Evolutionary conservation across 305 asterid genomes (phyloP).

Genomic region (Salvia sclarea): DNA sequence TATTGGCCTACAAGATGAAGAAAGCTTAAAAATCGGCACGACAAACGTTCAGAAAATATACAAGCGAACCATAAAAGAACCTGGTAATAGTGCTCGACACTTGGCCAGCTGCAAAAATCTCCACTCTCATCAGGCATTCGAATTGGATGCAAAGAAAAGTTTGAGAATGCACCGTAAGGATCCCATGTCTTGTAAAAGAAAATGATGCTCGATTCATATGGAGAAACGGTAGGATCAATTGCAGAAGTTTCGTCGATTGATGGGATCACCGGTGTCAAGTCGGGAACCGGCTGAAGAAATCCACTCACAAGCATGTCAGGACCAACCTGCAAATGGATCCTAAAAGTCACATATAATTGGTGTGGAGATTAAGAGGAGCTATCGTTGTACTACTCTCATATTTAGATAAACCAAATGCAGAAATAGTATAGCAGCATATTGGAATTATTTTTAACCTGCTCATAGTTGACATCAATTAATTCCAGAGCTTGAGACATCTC

Average conservation of each 20-base stretch:
- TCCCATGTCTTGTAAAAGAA: constrained; percentile 97
- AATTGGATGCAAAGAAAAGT: constrained; percentile 87
- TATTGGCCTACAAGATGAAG: constrained; percentile 59
- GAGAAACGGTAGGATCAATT: constrained; percentile 85
- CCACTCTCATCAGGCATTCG: constrained; percentile 71
- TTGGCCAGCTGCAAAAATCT: constrained; percentile 62
- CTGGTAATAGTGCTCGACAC: constrained; percentile 99
- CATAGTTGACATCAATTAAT: constrained; percentile 72
- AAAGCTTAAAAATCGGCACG: constrained; percentile 17
- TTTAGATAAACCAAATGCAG: constrained; percentile 3
- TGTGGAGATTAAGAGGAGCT: background rate
- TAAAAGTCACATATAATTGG: background rate
- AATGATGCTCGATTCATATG: constrained; percentile 84
- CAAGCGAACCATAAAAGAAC: constrained; percentile 39
- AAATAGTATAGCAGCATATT: constrained; percentile 1
- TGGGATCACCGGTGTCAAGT: constrained; percentile 81
- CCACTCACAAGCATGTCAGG: constrained; percentile 97
- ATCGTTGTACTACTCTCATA: background rate
- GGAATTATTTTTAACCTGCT: constrained; percentile 55
- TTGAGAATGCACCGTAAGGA: constrained; percentile 91
- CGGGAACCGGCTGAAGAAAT: constrained; percentile 97
- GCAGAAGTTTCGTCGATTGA: constrained; percentile 77
- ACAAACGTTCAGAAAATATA: background rate
- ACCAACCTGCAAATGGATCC: constrained; percentile 60
- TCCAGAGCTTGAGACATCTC: constrained; percentile 98